Evolutionary conservation across 2,329 filamentous ascomycete genomes (phyloP).

Genomic region (Xylariales sp.): DNA sequence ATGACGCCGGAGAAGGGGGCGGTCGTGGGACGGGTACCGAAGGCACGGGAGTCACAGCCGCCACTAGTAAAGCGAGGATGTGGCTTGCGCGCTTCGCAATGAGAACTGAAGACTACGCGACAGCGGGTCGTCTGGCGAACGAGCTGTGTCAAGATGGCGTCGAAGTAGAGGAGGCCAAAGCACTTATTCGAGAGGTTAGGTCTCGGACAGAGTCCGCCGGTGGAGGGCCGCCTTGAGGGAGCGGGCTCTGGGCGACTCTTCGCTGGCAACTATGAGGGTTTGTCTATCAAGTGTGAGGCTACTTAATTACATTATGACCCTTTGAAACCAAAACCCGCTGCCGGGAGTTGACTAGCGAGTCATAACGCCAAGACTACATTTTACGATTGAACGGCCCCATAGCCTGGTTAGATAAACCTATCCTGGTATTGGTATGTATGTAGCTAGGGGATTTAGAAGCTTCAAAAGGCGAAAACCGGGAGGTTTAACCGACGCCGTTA

Average conservation of each 20-base stretch:
- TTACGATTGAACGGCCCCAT: not conserved
- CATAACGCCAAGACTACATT: not conserved
- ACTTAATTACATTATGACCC: not conserved
- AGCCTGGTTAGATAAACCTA: not conserved
- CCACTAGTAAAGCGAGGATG: conserved; percentile 90
- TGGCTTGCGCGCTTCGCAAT: conserved; percentile 92
- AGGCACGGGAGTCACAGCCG: conserved; percentile 86
- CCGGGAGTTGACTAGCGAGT: not conserved
- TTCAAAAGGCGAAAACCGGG: not conserved
- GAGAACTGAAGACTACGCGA: conserved; percentile 76
- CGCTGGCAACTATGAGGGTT: not conserved
- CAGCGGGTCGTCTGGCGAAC: conserved; percentile 83
- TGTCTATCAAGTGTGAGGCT: not conserved
- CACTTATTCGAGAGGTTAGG: conserved; percentile 86
- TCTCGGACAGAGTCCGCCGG: conserved; percentile 71
- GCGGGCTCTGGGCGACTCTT: conserved; percentile 3
- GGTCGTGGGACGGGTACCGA: conserved; percentile 47
- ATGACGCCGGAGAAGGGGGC: conserved; percentile 53
- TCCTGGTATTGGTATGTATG: not conserved
- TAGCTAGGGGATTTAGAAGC: not conserved
- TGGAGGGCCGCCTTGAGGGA: conserved; percentile 19
- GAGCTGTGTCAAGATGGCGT: conserved; percentile 96
- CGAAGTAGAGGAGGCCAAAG: conserved; percentile 97
- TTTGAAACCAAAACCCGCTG: not conserved
- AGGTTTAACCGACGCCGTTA: not conserved